Base-by-base conservation (phyloP, 257 asterid species). In the Solanum boliviense region DNA sequence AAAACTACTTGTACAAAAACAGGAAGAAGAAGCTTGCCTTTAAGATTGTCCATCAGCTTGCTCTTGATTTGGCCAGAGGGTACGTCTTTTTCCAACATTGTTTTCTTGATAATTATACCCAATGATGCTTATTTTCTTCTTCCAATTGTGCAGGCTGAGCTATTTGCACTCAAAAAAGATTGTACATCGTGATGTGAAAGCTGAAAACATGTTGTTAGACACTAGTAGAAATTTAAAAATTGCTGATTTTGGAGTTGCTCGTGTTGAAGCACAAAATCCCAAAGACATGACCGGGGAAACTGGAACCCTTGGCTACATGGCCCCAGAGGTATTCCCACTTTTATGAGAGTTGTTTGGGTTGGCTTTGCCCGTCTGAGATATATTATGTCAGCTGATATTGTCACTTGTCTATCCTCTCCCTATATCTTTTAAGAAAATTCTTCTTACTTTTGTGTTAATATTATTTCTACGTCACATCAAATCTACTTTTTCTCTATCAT, bases 261-360 rank as follows among this genome's bases (percentile, higher is more conserved):
- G 99, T 78, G 98, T 96, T 72, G 99, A 96, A 88, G 99, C 99
- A 27, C 98, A 94, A 86, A 96, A 96, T 86, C 99, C 99, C 2
- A 90, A 90, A 92, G 99, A 96, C 90, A 96, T 96, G 99, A 96
- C 99, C 2, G 99, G 99, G 84, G 99, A 96, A 93, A 96, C 99
- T 1, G 99, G 99, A 89, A 96, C 99, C 11, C 98, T 96, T 32
- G 98, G 98, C 89, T 96, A 96, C 90, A 96, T 96, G 99, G 99
- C 99, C 15, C 99, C 99, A 2, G 98, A 96, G 98, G 98, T 96
- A 94, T 79, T 60, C 83, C 27, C 27, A 5, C 32, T 79, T 36
- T 35, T 75, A 38, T 16, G 15, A 74, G 83, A 74, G 16, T 10
- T 74, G 83, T 36, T 18, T 20, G 13, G 31, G 27, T 74, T 74